phyloP scores from a whole-genome alignment of 352 stramenopile genomes.

The Pythium biforme region DNA sequence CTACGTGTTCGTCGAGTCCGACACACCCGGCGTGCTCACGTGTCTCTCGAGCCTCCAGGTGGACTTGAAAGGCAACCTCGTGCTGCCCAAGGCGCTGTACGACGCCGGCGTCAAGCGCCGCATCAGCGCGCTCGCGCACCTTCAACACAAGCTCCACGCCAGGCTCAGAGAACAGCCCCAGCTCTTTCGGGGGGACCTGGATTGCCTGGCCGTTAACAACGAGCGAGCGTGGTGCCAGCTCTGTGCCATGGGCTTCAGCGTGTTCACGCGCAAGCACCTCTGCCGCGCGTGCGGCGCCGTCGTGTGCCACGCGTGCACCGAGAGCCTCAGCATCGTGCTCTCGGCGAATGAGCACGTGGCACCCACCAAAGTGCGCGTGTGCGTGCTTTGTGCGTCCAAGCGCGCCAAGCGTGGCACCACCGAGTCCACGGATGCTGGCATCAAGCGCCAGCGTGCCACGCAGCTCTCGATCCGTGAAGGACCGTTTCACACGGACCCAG shows the following conservation, averaged over 20 bases:
- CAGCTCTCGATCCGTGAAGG: no score
- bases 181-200: no score
- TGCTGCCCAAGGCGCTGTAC: constrained; percentile 41
- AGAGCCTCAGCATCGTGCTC: constrained; percentile 24
- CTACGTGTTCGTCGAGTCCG: constrained; percentile 69
- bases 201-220: no score
- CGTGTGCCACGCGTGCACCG: constrained; percentile 58
- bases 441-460: no score
- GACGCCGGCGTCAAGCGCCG: constrained; percentile 57
- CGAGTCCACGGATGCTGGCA: no score
- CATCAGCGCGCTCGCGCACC: constrained; percentile 40
- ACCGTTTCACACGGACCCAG: no score
- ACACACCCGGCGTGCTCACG: constrained; percentile 52
- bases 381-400: no score
- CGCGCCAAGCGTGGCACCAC: no score
- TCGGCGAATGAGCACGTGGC: no score
- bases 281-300: constrained; percentile 75
- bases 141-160: constrained; percentile 48
- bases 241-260: constrained; percentile 51
- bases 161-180: constrained; percentile 52
- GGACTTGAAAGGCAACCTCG: constrained; percentile 59
- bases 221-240: constrained; percentile 46
- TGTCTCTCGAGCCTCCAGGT: constrained; percentile 60
- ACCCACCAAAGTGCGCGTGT: no score
- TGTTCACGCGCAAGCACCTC: constrained; percentile 52